Base-by-base conservation (phyloP, 192 early-diverging fungal genomes). In the Coemansia sp. region DNA sequence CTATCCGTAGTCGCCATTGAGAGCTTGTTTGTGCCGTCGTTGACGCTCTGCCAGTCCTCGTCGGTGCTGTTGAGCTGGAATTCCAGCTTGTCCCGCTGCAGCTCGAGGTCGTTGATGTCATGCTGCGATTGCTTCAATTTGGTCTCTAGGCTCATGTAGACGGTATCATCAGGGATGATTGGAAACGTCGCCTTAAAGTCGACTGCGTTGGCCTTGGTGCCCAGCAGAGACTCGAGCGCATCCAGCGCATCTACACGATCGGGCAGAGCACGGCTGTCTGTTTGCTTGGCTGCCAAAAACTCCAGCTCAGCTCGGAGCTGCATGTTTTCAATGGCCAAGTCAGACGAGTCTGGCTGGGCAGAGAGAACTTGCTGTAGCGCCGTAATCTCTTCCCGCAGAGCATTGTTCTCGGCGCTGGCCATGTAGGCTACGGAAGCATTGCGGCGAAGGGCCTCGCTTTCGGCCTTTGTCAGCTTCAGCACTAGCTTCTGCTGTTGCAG, bases 1-100 rank as follows among this genome's bases (percentile, higher is more conserved):
- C 69, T 67, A 17, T 50, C 55, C 1, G 63, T 43, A 0, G 39
- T 2, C 4, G 63, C 70, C 6, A 46, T 57, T 1, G 66, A 55
- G 26, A 79, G 66, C 15, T 59, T 55, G 60, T 60, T 66, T 2
- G 56, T 63, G 12, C 76, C 76, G 19, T 63, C 65, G 36, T 58
- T 68, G 34, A 81, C 78, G 33, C 38, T 53, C 33, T 71, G 64
- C 78, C 78, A 81, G 60, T 81, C 78, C 65, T 71, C 78, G 37
- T 81, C 78, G 29, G 74, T 74, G 68, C 72, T 81, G 18, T 42
- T 56, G 55, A 74, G 63, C 58, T 81, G 78, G 41, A 81, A 81
- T 56, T 81, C 78, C 1, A 75, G 60, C 40, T 59, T 71, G 52
- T 81, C 72, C 10, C 68, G 57, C 58, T 81, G 78, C 18, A 75